phyloP scores from a whole-genome alignment of 2,329 filamentous ascomycete species.

The Rhexocercosporidium sp. region DNA sequence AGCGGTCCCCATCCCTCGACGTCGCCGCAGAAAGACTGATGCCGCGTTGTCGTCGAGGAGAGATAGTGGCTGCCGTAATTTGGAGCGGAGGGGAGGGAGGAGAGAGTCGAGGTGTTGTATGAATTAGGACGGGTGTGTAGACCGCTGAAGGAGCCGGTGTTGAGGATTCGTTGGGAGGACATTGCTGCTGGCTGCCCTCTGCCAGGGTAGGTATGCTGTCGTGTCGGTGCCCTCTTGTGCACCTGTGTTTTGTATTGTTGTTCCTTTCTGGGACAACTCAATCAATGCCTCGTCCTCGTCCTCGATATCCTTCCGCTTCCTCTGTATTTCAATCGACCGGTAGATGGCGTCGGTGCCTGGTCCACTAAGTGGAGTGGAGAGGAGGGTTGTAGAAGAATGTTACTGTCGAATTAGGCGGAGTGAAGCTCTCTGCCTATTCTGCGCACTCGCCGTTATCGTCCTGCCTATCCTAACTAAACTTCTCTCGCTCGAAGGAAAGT shows the following conservation, averaged over 20 bases:
- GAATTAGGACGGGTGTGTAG: constrained; percentile 49
- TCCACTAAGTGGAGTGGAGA: too few species aligned
- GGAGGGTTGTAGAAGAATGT: neutral
- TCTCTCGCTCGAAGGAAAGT: neutral
- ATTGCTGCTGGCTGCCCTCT: constrained; percentile 10
- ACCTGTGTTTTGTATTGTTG: too few species aligned
- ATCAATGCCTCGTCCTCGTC: neutral
- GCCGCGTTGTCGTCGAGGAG: constrained; percentile 44
- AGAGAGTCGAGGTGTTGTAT: constrained; percentile 46
- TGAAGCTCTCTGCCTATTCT: neutral
- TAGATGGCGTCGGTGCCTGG: neutral
- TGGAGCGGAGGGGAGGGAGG: neutral
- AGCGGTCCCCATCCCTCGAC: constrained; percentile 94
- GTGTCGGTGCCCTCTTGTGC: neutral
- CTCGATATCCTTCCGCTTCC: neutral
- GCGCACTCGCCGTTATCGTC: neutral
- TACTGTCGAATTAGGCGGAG: neutral
- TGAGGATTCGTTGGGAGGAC: constrained; percentile 38
- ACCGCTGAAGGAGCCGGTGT: constrained; percentile 67
- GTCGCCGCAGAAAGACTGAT: constrained; percentile 83
- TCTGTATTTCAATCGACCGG: neutral
- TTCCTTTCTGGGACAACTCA: neutral
- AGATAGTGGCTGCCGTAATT: constrained; percentile 62
- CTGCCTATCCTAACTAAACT: neutral
- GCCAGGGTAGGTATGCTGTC: constrained; percentile 13